A percentile compares a stretch with the other conserved stretches of the same genome.
Evolutionary conservation across 768 basidiomycete genomes (phyloP).

Genomic region (Chalciporus piperatus): DNA sequence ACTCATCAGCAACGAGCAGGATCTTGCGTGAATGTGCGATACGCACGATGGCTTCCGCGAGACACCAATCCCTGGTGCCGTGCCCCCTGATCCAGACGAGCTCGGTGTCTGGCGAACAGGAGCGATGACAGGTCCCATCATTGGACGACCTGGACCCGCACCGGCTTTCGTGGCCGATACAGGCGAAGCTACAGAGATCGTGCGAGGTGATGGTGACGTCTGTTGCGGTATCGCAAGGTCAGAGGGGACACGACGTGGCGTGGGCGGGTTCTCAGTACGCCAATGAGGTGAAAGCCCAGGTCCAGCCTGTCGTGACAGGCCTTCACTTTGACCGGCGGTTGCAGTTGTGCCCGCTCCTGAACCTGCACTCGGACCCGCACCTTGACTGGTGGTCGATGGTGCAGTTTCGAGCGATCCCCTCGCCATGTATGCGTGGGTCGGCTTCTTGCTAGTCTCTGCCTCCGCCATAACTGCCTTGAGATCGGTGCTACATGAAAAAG

Average conservation of each 20-base stretch:
- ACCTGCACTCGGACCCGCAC: background rate
- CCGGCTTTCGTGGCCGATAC: constrained; percentile 24
- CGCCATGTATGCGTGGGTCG: background rate
- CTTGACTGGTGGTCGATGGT: background rate
- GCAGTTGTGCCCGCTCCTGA: background rate
- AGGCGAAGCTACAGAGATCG: constrained; percentile 10
- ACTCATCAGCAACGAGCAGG: background rate
- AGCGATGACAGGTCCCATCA: constrained; percentile 61
- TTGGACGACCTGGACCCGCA: constrained; percentile 26
- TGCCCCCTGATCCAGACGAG: constrained; percentile 24
- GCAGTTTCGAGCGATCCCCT: background rate
- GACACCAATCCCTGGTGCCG: background rate
- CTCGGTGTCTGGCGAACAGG: constrained; percentile 49
- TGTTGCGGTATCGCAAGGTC: constrained; percentile 9
- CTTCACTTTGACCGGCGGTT: background rate
- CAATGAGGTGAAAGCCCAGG: constrained; percentile 3
- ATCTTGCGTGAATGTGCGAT: background rate
- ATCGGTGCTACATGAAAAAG: constrained; percentile 55
- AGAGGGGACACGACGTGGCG: constrained; percentile 8
- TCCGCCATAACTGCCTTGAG: constrained; percentile 89
- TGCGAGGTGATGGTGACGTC: background rate
- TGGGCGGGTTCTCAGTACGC: constrained; percentile 4
- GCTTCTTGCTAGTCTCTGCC: constrained; percentile 40
- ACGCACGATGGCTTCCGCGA: constrained; percentile 53
- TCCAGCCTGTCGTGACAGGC: background rate